phyloP scores from a whole-genome alignment of 2,329 filamentous ascomycete species.

The Fusarium sublunatum region DNA sequence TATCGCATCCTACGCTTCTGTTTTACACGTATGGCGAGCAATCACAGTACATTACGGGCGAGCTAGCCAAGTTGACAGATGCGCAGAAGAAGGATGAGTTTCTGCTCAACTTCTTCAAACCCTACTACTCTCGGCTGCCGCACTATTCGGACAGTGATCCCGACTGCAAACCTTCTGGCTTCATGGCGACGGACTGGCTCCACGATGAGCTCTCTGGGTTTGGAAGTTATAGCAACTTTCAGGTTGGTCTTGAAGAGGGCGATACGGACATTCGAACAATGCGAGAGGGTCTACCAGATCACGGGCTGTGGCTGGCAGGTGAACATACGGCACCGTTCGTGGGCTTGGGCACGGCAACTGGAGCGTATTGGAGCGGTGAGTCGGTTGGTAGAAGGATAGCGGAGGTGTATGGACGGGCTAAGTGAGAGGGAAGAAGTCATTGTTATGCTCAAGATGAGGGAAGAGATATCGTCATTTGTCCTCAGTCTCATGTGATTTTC shows the following conservation, averaged over 20 bases:
- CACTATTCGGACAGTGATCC: conserved; percentile 67
- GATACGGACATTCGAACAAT: conserved; percentile 77
- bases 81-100: conserved; percentile 62
- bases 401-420: conserved; percentile 60
- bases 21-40: conserved; percentile 82
- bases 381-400: conserved; percentile 74
- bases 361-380: conserved; percentile 93
- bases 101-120: conserved; percentile 75
- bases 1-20: conserved; percentile 81
- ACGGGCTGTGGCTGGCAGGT: conserved; percentile 85
- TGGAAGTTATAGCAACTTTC: conserved; percentile 89
- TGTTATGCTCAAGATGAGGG: not conserved
- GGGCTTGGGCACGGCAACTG: conserved; percentile 86
- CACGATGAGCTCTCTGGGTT: conserved; percentile 82
- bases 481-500: not conserved
- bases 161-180: conserved; percentile 70
- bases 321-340: conserved; percentile 94
- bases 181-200: conserved; percentile 81
- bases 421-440: conserved; percentile 11
- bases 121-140: conserved; percentile 81
- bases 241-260: conserved; percentile 75
- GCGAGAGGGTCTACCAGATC: conserved; percentile 70
- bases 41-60: conserved; percentile 64
- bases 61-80: conserved; percentile 55
- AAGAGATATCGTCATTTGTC: not conserved